Percentiles rank a stretch among this genome's conserved stretches.
Conservation (phyloP, 2,329 filamentous ascomycete species). For the Arthrinium phaeospermum region DNA sequence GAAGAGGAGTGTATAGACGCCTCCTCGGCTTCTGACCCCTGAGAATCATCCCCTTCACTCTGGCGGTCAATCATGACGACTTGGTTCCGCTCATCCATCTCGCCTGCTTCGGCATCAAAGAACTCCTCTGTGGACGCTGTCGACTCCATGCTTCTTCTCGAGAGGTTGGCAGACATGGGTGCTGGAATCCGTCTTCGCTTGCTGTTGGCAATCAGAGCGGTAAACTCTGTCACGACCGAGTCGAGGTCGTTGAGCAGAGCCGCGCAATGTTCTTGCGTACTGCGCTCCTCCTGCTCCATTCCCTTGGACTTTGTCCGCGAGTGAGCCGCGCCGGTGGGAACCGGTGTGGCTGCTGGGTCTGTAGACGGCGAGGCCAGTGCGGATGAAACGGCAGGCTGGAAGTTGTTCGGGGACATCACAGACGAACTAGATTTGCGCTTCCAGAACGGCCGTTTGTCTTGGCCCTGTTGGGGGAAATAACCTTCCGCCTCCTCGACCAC, state of each 20-base stretch:
- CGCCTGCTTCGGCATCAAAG: constrained; percentile 84
- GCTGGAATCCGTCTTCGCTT: constrained; percentile 73
- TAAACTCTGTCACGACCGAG: constrained; percentile 81
- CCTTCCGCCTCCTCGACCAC: constrained; percentile 53
- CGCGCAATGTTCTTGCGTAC: constrained; percentile 81
- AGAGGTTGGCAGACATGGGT: constrained; percentile 52
- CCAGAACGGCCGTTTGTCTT: constrained; percentile 83
- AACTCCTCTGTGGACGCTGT: constrained; percentile 83
- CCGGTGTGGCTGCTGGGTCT: constrained; percentile 38
- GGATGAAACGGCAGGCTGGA: constrained; percentile 38
- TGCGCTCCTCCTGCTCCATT: constrained; percentile 60
- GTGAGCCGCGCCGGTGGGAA: constrained; percentile 36
- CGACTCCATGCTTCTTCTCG: constrained; percentile 78
- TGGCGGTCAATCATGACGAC: constrained; percentile 75
- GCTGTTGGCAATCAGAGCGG: constrained; percentile 75
- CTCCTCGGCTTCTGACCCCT: constrained; percentile 61
- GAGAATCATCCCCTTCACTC: constrained; percentile 71
- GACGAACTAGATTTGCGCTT: constrained; percentile 78
- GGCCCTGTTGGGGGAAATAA: constrained; percentile 53
- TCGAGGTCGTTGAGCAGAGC: constrained; percentile 86
- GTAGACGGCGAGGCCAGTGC: constrained; percentile 31
- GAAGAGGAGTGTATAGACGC: constrained; percentile 60
- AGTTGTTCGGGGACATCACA: constrained; percentile 46
- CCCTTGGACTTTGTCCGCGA: constrained; percentile 44
- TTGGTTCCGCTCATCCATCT: constrained; percentile 60